Evolutionary conservation across 805 yeast genomes (phyloP).

Genomic region (Lipomyces kockii): DNA sequence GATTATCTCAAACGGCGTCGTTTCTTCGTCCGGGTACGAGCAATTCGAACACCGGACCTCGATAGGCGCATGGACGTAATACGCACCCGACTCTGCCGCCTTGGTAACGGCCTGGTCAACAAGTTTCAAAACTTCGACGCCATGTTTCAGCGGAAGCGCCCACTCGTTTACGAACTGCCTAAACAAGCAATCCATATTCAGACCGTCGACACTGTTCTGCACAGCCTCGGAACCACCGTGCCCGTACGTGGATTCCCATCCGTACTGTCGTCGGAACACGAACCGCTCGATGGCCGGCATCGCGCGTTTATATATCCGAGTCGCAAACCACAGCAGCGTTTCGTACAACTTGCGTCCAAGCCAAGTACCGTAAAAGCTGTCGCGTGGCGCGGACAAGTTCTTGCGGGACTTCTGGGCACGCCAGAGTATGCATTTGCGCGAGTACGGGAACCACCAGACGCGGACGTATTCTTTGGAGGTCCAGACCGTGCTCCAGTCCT

Average conservation of each 20-base stretch:
- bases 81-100: constrained; percentile 66
- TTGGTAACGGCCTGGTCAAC: constrained; percentile 63
- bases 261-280: constrained; percentile 84
- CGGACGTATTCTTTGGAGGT: constrained; percentile 87
- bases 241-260: constrained; percentile 64
- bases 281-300: constrained; percentile 87
- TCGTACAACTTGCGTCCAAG: constrained; percentile 83
- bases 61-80: constrained; percentile 90
- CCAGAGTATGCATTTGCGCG: constrained; percentile 86
- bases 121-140: constrained; percentile 44
- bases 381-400: constrained; percentile 64
- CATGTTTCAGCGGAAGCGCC: constrained; percentile 78
- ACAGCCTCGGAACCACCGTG: constrained; percentile 68
- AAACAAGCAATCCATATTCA: constrained; percentile 94
- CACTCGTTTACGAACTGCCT: constrained; percentile 95
- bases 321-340: constrained; percentile 76
- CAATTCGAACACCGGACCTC: constrained; percentile 94
- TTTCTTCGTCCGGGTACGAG: constrained; percentile 41
- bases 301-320: constrained; percentile 68
- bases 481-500: constrained; percentile 71
- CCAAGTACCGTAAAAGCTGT: constrained; percentile 83
- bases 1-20: constrained; percentile 23
- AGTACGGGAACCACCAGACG: constrained; percentile 97
- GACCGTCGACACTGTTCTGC: constrained; percentile 79
- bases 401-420: constrained; percentile 79